Evolutionary conservation across 1,284 basidiomycete species (phyloP), one percentile per base, ranked within the genome.

Genomic region (Cystobasidium pallidum): DNA sequence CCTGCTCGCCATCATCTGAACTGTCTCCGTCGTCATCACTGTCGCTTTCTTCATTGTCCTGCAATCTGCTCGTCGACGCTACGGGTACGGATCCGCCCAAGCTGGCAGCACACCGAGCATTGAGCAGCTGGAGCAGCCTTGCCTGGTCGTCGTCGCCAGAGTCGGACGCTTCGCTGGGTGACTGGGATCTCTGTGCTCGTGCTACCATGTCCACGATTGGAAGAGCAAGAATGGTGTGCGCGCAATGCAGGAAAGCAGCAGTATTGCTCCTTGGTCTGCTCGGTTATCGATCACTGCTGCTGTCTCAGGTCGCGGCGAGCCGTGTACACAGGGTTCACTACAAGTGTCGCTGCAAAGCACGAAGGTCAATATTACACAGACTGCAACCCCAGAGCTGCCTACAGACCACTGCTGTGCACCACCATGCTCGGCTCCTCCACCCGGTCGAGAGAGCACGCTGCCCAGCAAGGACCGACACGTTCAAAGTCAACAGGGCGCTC

Each of bases 61-160:
- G 3, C 24, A 32, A 10, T 28, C 19, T 52, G 55, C 39, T 49
- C 19, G 59, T 32, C 39, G 39, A 41, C 2, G 59, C 68, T 45
- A 54, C 17, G 1, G 32, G 49, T 8, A 68, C 26, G 6, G 26
- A 28, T 8, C 26, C 51, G 24, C 59, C 61, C 49, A 71, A 32
- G 19, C 41, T 52, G 11, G 49, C 54, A 39, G 54, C 55, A 41
- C 68, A 71, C 41, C 57, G 59, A 3, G 47, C 59, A 30, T 71
- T 61, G 26, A 71, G 59, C 32, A 63, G 26, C 19, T 43, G 41
- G 34, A 71, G 61, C 39, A 63, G 59, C 24, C 26, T 47, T 24
- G 34, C 41, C 49, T 63, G 67, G 45, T 34, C 41, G 26, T 71
- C 61, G 34, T 30, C 59, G 43, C 21, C 49, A 51, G 28, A 34